A percentile compares a stretch with the other conserved stretches of the same genome.
Conservation (phyloP, 2,329 filamentous ascomycete genomes). For the Chaetoscypha palmicola region DNA sequence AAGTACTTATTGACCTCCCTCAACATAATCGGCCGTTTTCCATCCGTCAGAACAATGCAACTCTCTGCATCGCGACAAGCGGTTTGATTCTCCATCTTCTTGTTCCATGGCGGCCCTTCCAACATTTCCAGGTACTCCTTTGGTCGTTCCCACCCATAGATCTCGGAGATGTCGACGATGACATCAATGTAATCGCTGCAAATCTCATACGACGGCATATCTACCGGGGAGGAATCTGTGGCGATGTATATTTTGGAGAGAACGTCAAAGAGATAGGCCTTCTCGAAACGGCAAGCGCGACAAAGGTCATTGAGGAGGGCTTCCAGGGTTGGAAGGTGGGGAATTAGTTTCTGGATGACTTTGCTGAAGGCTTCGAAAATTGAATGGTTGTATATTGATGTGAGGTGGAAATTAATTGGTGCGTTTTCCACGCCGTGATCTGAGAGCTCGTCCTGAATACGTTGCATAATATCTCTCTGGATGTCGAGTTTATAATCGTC, state of each 20-base stretch:
- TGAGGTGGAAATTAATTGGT: slow-evolving; percentile 90
- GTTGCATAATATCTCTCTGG: slow-evolving; percentile 91
- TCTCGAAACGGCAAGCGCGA: slow-evolving; percentile 90
- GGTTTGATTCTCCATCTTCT: slow-evolving; percentile 57
- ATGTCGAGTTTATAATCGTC: slow-evolving; percentile 96
- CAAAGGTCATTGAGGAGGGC: slow-evolving; percentile 90
- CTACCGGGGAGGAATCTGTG: slow-evolving; percentile 85
- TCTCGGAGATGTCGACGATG: slow-evolving; percentile 92
- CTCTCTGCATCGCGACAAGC: slow-evolving; percentile 61
- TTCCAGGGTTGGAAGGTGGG: slow-evolving; percentile 86
- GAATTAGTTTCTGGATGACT: slow-evolving; percentile 95
- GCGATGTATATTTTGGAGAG: slow-evolving; percentile 98
- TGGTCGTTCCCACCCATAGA: slow-evolving; percentile 73
- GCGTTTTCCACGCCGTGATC: slow-evolving; percentile 92
- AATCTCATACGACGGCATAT: slow-evolving; percentile 95
- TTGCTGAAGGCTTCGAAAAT: slow-evolving; percentile 98
- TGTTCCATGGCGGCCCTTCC: slow-evolving; percentile 54
- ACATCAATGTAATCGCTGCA: slow-evolving; percentile 98
- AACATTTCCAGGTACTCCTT: slow-evolving; percentile 47
- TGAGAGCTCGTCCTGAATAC: slow-evolving; percentile 90
- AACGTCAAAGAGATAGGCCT: slow-evolving; percentile 96
- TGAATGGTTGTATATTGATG: slow-evolving; percentile 96
- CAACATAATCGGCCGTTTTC: slow-evolving; percentile 55
- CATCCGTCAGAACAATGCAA: slow-evolving; percentile 59
- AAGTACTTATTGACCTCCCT: slow-evolving; percentile 68